Evolutionary conservation across 345 rosid genomes (phyloP).

Genomic region (Brassica nigra): DNA sequence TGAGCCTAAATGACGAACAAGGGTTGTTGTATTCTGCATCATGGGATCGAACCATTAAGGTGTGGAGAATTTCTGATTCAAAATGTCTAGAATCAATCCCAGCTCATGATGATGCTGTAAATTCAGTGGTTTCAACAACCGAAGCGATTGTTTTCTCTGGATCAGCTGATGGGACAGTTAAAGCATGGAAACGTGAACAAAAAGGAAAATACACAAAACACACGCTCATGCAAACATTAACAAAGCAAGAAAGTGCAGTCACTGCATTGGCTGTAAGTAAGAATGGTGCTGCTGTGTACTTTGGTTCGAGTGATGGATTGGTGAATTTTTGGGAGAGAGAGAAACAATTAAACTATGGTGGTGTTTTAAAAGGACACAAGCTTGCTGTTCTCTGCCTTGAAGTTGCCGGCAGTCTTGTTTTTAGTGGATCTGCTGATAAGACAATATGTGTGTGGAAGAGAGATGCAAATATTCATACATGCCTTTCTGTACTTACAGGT

Average conservation of each 20-base stretch:
- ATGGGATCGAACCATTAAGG: slow-evolving; percentile 91
- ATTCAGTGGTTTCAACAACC: slow-evolving; percentile 59
- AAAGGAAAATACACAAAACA: slow-evolving; percentile 63
- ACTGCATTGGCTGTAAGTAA: slow-evolving; percentile 69
- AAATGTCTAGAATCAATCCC: slow-evolving; percentile 79
- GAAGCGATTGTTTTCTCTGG: slow-evolving; percentile 76
- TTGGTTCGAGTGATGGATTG: slow-evolving; percentile 89
- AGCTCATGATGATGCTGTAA: slow-evolving; percentile 96
- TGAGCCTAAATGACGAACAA: slow-evolving; percentile 65
- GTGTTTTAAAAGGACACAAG: slow-evolving; percentile 81
- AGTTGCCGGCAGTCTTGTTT: slow-evolving; percentile 70
- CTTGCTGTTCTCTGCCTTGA: slow-evolving; percentile 84
- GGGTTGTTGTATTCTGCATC: slow-evolving; percentile 86
- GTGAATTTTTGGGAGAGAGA: slow-evolving; percentile 87
- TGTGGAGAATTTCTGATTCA: slow-evolving; percentile 87
- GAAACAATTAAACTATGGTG: slow-evolving; percentile 69
- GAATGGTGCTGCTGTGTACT: slow-evolving; percentile 56
- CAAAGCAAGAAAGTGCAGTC: slow-evolving; percentile 88
- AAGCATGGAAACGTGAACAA: slow-evolving; percentile 76
- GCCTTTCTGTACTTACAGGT: slow-evolving; percentile 84
- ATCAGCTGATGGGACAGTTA: slow-evolving; percentile 91
- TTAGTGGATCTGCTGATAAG: slow-evolving; percentile 96
- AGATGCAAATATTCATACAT: slow-evolving; percentile 70
- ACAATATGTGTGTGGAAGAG: slow-evolving; percentile 91
- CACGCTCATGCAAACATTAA: slow-evolving; percentile 51